Conservation (phyloP, 306 rosid genomes). For the Spatholobus suberectus region DNA sequence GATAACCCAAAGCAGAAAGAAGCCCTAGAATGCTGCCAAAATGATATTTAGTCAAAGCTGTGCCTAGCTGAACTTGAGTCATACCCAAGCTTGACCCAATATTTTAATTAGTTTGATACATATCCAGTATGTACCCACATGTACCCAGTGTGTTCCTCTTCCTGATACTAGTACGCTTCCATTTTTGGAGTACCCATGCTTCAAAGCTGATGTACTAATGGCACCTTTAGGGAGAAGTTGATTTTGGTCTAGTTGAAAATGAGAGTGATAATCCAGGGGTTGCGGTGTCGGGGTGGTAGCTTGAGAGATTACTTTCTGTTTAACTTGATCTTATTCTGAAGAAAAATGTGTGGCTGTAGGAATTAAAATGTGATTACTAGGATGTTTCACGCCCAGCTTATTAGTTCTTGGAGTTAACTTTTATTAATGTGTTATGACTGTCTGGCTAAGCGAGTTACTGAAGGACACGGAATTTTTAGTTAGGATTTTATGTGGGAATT, state of each 20-base stretch:
- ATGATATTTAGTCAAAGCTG: not conserved
- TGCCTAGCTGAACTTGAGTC: not conserved
- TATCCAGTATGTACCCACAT: not conserved
- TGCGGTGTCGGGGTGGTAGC: not conserved
- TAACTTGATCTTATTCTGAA: not conserved
- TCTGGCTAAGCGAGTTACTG: not conserved
- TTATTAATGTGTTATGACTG: not conserved
- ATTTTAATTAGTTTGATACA: not conserved
- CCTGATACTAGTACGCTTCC: not conserved
- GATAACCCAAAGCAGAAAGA: not conserved
- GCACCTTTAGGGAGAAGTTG: conserved; percentile 19
- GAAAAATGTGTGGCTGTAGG: not conserved
- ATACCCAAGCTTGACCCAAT: not conserved
- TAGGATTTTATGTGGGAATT: not conserved
- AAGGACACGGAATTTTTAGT: not conserved
- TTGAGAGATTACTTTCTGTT: not conserved
- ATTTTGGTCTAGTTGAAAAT: conserved; percentile 25
- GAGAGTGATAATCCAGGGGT: not conserved
- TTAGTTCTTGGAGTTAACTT: conserved; percentile 10
- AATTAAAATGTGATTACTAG: conserved; percentile 16
- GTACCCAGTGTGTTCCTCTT: not conserved
- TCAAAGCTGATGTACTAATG: not conserved
- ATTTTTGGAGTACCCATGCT: not conserved
- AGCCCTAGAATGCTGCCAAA: not conserved
- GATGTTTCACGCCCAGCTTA: not conserved